Evolutionary conservation across 1,284 basidiomycete genomes (phyloP), one percentile per base, ranked within the genome.

Genomic region (Naganishia cerealis): DNA sequence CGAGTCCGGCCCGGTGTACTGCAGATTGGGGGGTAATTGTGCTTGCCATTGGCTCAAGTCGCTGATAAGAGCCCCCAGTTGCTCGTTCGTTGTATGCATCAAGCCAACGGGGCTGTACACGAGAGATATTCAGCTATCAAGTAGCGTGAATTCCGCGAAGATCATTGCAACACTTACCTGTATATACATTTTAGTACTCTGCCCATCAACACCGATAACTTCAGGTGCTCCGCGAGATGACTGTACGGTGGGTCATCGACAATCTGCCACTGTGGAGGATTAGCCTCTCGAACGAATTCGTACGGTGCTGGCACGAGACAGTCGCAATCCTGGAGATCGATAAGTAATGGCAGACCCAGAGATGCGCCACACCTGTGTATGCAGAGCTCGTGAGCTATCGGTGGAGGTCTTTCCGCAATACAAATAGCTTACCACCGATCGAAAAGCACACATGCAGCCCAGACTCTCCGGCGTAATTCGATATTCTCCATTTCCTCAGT

Each of bases 241-340:
- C 56, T 65, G 36, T 67, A 66, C 9, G 67, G 67, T 43, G 69
- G 67, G 42, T 70, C 70, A 26, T 68, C 65, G 29, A 63, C 39
- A 16, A 69, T 56, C 16, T 71, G 66, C 71, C 87, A 82, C 72
- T 88, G 87, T 52, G 86, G 84, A 24, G 86, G 84, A 73, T 90
- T 87, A 18, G 71, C 58, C 7, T 73, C 74, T 3, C 78, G 76
- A 1, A 75, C 68, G 66, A 81, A 75, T 85, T 90, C 61, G 87
- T 90, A 73, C 84, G 78, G 74, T 0, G 78, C 91, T 4, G 92
- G 92, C 42, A 95, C 82, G 53, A 92, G 87, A 15, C 90, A 90
- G 78, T 97, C 94, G 79, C 94, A 97, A 79, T 96, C 94, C 72
- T 89, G 87, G 3, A 96, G 86, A 78, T 95, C 91, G 72, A 96